Evolutionary conservation across 2,329 filamentous ascomycete species (phyloP), one percentile per base, ranked within the genome.

Genomic region (Fusarium nodosum): DNA sequence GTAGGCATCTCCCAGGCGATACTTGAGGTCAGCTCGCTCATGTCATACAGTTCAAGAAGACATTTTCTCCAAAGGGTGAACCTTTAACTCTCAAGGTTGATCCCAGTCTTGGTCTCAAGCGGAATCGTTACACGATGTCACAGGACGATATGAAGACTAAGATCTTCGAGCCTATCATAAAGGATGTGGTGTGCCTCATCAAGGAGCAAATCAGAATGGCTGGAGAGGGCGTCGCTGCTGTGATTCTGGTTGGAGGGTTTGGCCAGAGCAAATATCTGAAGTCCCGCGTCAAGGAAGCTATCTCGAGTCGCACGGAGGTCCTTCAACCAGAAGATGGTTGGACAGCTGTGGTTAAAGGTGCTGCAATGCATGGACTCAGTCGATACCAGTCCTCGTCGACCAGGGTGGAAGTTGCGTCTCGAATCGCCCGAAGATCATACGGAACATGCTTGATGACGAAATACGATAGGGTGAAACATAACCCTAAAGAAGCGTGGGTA

Each of bases 131-230:
- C 56, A 78, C 75, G 3, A 75, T 80, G 68, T 56, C 79, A n/a
- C 75, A 87, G 77, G 54, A 91, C 88, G 76, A 42, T 86, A 94
- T 79, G 91, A 93, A 73, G 86, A 91, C 78, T 85, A 82, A 72
- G 87, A 78, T 81, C 15, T 79, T 80, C 57, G 77, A 78, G 7
- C 79, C 79, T 7, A 80, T 81, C 69, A 82, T 70, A 78, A 86
- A 77, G 77, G 76, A 82, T 22, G 77, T 81, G n/a, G 74, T 80
- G 4, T 79, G 79, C 4, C 78, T 82, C 7, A 79, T 85, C 47
- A 78, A 80, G 39, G 82, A 81, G 48, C 79, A 81, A 55, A 76
- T 81, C 30, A 69, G 72, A 15, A 78, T 80, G 78, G 79, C 77
- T 5, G 77, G 76, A 18, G 69, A 72, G 22, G 73, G 76, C 13